Base-by-base conservation (phyloP, 2,329 filamentous ascomycete species). In the Fonsecaea pedrosoi region DNA sequence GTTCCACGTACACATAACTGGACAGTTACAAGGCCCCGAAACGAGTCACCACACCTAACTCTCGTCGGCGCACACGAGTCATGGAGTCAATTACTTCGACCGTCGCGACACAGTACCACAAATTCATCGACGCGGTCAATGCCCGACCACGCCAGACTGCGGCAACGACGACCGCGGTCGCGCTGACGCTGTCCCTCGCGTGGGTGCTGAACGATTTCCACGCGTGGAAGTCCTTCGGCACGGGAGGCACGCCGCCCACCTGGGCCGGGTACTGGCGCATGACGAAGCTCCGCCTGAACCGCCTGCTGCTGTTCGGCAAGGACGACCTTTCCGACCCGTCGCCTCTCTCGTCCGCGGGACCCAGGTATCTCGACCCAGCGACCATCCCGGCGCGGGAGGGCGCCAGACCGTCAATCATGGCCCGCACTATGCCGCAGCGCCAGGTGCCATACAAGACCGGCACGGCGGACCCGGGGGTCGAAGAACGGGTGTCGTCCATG, bases 201-300 rank as follows among this genome's bases (percentile, higher is more conserved):
- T 70, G 69, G 69, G 55, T 70, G n/a, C 18, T 70, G 25, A 63
- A 10, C n/a, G 69, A 70, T 64, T 70, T 67, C 60, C 45, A 64
- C 34, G 66, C 64, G 18, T 70, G 69, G 69, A 70, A 67, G 53
- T 18, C 66, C 10, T 70, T 70, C 45, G 69, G 69, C 54, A 70
- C 69, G n/a, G 69, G 69, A 15, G 69, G 69, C 40, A 70, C 69
- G 10, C 69, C 69, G n/a, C 66, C 69, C 4, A 70, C 69, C 8
- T 70, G 69, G 69, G 61, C 66, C 9, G 69, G 69, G 0, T 70
- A 70, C 67, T 69, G 66, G 69, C 61, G 69, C 37, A 70, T 70
- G 69, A 70, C 69, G 35, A 70, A 70, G 55, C 21, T 70, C 13
- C 64, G 69, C 1, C 18, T 70, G 57, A 64, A 67, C 35, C 66